Base-by-base conservation (phyloP, 2,329 filamentous ascomycete genomes). In the Pseudomassariella vexata region DNA sequence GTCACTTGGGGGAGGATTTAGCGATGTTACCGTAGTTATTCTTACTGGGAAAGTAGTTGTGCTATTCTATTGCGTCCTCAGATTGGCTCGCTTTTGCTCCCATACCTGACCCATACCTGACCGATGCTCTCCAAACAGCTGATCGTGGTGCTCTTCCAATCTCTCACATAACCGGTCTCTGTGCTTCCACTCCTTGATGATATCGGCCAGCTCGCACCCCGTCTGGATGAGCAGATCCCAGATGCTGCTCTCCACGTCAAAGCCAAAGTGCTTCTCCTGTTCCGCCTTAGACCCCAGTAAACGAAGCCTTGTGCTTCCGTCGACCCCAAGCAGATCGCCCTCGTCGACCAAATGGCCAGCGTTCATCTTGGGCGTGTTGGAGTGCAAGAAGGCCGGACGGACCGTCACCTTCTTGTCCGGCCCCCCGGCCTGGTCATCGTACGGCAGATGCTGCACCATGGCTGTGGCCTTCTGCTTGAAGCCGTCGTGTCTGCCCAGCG, bases 301-400 rank as follows among this genome's bases (percentile, higher is more conserved):
- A 31, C 50, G 38, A 18, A 52, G 24, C 32, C 52, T 35, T 9
- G 36, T 28, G 32, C 48, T 32, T 11, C 36, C 31, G 15, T 37
- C 26, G 19, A 36, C 34, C 15, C 42, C 33, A 19, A 37, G 21
- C 12, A 49, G 26, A 40, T 53, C 39, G 25, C 42, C 39, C n/a
- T 48, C 39, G 23, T 45, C 37, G 18, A 55, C 40, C 9, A 50
- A 34, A 32, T 50, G 43, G 9, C 48, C 49, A 3, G 48, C 45
- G 28, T 52, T 50, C 39, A 51, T 45, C 35, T 52, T 52, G 4
- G 49, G 49, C 3, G 42, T 44, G 25, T 52, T 50, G 19, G 46
- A 39, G 19, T 53, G 49, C 10, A 53, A 19, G 20, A 48, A 48
- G 12, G 40, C 43, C 9, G 48, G 45, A 11, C 33, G 33, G n/a